Base-by-base conservation (phyloP, 1,284 basidiomycete genomes). In the Pyrrhoderma noxium region DNA sequence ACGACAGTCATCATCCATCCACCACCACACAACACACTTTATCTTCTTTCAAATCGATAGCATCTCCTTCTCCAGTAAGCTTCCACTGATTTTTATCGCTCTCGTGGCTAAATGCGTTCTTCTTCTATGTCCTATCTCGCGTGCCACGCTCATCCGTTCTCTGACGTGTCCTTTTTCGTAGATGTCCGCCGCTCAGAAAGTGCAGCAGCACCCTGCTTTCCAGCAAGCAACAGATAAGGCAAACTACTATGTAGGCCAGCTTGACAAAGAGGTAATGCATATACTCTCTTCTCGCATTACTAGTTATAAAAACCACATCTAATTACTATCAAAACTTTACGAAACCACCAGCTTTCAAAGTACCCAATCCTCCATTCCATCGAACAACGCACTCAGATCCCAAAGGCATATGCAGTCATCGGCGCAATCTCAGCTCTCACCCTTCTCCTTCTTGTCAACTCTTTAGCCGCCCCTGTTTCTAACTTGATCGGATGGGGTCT, bases 201-300 rank as follows among this genome's bases (percentile, higher is more conserved):
- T 89, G 53, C 83, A 90, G 71, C 83, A 86, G 66, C 91, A 94
- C 74, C 91, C 91, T 42, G 76, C 83, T 63, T 82, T 87, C 69
- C 64, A 88, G 61, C 87, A 93, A 70, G 87, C 79, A 23, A 78
- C 83, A 68, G 80, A 78, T 68, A 85, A 85, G 72, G 85, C 80
- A 53, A 73, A 75, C 61, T 79, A 82, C 69, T 89, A 93, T 66
- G 69, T 89, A 62, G 72, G 63, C 69, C 82, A 92, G 76, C 87
- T 96, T 67, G 93, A 97, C 75, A 93, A 93, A 70, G 93, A 95
- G 85, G 93, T 93, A n/a, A n/a, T n/a, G n/a, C n/a, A 51, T 55
- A 77, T 73, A 9, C n/a, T 8, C 21, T 31, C 36, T 42, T 25
- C 19, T 47, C 21, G 37, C 8, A 8, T 27, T 37, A 31, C 34